A percentile compares a stretch with the other conserved stretches of the same genome.
phyloP scores from a whole-genome alignment of 2,329 filamentous ascomycete genomes.

The Cladophialophora exuberans region DNA sequence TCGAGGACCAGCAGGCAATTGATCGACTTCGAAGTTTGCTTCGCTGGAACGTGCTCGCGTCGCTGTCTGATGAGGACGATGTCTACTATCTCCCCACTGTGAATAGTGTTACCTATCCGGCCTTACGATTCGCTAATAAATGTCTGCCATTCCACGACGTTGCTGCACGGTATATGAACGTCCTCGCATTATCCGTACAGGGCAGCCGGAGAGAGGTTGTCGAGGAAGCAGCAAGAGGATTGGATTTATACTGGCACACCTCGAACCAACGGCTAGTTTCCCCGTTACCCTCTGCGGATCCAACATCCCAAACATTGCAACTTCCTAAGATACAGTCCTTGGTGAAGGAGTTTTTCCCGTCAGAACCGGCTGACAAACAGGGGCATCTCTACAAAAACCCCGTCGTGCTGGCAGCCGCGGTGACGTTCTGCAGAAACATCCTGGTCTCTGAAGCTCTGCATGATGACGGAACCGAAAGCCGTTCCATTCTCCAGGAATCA shows the following conservation, averaged over 20 bases:
- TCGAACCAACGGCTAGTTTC: constrained; percentile 25
- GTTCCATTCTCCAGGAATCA: no score
- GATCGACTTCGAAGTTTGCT: constrained; percentile 60
- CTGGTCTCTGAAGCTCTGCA: constrained; percentile 61
- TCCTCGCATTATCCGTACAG: constrained; percentile 74
- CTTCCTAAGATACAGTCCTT: constrained; percentile 51
- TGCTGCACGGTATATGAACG: constrained; percentile 82
- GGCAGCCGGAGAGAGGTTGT: constrained; percentile 81
- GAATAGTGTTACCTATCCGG: constrained; percentile 79
- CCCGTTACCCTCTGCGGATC: background rate
- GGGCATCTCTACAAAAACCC: constrained; percentile 41
- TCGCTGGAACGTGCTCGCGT: constrained; percentile 67
- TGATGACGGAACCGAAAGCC: constrained; percentile 46
- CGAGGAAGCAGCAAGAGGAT: constrained; percentile 86
- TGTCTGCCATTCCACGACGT: constrained; percentile 81
- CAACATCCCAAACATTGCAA: no score
- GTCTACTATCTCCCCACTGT: constrained; percentile 51
- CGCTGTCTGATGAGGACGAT: constrained; percentile 43
- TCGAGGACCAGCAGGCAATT: constrained; percentile 45
- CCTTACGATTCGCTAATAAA: constrained; percentile 86
- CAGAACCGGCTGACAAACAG: constrained; percentile 38
- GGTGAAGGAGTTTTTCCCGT: constrained; percentile 50
- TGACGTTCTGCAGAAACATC: constrained; percentile 69
- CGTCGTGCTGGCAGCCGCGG: constrained; percentile 67
- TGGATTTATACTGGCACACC: constrained; percentile 75